Evolutionary conservation across 202 grass and related monocot genomes (phyloP).

Genomic region (Eragrostis tef): DNA sequence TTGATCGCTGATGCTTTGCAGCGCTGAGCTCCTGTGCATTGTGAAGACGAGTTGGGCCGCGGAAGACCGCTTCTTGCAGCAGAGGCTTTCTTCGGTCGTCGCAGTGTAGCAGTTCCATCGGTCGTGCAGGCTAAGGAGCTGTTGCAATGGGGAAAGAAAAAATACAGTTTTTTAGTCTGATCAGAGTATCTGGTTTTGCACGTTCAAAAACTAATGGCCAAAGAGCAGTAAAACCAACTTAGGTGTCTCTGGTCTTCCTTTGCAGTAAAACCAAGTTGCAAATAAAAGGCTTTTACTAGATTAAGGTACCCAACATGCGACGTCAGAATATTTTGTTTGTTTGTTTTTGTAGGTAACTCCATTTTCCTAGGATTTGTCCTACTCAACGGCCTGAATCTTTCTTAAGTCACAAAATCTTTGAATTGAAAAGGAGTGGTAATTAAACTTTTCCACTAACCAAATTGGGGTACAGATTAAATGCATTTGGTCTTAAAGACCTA

Average conservation of each 20-base stretch:
- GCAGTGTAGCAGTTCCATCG: constrained; percentile 68
- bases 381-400: neutral
- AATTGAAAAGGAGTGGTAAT: neutral
- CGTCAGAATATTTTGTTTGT: neutral
- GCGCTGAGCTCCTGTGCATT: constrained; percentile 52
- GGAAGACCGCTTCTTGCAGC: neutral
- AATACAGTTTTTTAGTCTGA: neutral
- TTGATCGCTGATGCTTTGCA: constrained; percentile 46
- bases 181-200: neutral
- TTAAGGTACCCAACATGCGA: neutral
- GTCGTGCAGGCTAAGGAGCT: constrained; percentile 69
- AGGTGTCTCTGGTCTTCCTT: too few species aligned
- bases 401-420: neutral
- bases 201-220: neutral
- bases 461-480: neutral
- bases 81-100: constrained; percentile 27
- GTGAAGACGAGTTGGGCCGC: constrained; percentile 46
- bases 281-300: neutral
- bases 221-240: neutral
- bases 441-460: too few species aligned
- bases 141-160: neutral
- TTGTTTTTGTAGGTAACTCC: neutral
- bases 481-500: neutral
- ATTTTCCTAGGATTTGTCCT: neutral
- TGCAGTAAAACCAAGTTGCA: neutral